These are phyloP conservation scores for Passalora sequoiae DNA, from an alignment of 2,329 filamentous ascomycete genomes.

Conservation along the genomic window DNA sequence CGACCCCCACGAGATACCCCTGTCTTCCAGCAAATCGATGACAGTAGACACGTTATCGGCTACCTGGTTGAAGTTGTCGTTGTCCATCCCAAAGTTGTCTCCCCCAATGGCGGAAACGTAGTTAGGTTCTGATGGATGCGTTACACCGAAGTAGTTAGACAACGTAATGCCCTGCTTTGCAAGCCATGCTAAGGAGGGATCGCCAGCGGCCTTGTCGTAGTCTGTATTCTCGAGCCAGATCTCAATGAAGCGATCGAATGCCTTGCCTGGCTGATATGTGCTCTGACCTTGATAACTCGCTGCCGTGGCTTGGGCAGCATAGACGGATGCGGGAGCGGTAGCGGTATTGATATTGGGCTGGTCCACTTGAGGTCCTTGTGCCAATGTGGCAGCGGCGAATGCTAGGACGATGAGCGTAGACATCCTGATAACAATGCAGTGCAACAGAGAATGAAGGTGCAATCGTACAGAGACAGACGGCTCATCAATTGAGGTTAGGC, in stretches of 20 bases:
- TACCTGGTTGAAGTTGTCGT: conserved; percentile 57
- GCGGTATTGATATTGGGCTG: conserved; percentile 42
- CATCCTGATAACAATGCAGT: too few relatives aligned
- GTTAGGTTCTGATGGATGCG: conserved; percentile 59
- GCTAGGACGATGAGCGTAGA: conserved; percentile 17
- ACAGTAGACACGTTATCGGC: conserved; percentile 38
- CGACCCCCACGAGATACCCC: conserved; percentile 47
- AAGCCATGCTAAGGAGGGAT: conserved; percentile 57
- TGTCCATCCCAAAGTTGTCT: conserved; percentile 62
- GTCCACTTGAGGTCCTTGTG: conserved; percentile 22
- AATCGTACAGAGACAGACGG: too few relatives aligned
- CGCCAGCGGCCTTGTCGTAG: conserved; percentile 59
- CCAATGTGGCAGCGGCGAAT: conserved; percentile 28
- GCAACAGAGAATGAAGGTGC: too few relatives aligned
- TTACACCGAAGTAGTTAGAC: conserved; percentile 49
- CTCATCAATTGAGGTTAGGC: not conserved
- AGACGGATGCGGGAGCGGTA: conserved; percentile 49
- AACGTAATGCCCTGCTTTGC: conserved; percentile 60
- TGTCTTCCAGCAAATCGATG: conserved; percentile 41
- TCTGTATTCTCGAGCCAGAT: conserved; percentile 76
- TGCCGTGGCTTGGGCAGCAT: conserved; percentile 55
- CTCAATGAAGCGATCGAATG: conserved; percentile 65
- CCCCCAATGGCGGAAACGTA: conserved; percentile 65
- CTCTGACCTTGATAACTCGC: conserved; percentile 57
- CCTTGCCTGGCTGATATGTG: conserved; percentile 60